Conservation (phyloP, 306 rosid genomes). For the Gleditsia sinensis region DNA sequence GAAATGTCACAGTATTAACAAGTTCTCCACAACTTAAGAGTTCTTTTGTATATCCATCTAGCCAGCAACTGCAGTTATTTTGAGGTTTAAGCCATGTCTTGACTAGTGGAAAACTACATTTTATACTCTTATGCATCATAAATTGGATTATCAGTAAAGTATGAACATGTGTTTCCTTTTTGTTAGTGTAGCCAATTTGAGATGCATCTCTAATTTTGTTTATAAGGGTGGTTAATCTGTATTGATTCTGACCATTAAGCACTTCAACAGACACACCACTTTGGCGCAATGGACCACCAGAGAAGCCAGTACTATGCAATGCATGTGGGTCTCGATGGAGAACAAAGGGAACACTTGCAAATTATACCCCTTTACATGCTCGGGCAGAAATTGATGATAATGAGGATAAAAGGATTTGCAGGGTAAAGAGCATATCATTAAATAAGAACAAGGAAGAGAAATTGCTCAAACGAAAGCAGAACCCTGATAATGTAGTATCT, state of each 20-base stretch:
- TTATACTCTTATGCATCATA: background rate
- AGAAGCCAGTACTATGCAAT: slow-evolving; percentile 96
- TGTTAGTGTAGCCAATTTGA: slow-evolving; percentile 13
- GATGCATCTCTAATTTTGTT: slow-evolving; percentile 27
- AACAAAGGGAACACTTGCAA: slow-evolving; percentile 98
- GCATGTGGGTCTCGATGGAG: slow-evolving; percentile 99
- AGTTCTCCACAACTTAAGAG: background rate
- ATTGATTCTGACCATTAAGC: slow-evolving; percentile 42
- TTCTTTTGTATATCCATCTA: background rate
- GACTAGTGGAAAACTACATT: background rate
- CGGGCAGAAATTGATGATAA: slow-evolving; percentile 72
- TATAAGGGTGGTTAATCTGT: slow-evolving; percentile 13
- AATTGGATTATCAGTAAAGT: slow-evolving; percentile 13
- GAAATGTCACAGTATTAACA: background rate
- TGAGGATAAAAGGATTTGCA: slow-evolving; percentile 72
- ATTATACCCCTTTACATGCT: slow-evolving; percentile 96
- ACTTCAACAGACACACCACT: slow-evolving; percentile 91
- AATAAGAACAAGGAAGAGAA: slow-evolving; percentile 83
- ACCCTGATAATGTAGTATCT: slow-evolving; percentile 50
- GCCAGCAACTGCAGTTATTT: background rate
- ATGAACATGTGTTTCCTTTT: slow-evolving; percentile 20
- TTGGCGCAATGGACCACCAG: slow-evolving; percentile 99
- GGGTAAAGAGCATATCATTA: slow-evolving; percentile 71
- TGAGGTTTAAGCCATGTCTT: background rate
- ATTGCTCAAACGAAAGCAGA: slow-evolving; percentile 71